These are phyloP conservation scores for Botryotinia calthae DNA, from an alignment of 2,329 filamentous ascomycete species.

Conservation along the genomic window DNA sequence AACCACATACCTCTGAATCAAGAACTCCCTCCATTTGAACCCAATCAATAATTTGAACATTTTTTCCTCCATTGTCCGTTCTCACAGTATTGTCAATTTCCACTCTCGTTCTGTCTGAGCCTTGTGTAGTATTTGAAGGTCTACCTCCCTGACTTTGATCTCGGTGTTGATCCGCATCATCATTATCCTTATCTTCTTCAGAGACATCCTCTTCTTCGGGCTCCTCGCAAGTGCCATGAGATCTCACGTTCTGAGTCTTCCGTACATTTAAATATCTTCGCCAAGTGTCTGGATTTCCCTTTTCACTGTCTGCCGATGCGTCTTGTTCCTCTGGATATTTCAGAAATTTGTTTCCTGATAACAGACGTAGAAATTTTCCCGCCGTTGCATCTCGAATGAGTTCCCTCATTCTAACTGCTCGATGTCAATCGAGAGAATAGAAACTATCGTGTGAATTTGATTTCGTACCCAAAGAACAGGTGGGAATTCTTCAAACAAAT, in stretches of 20 bases:
- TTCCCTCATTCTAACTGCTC: constrained; percentile 1
- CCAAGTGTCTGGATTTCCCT: not conserved
- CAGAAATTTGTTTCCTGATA: not conserved
- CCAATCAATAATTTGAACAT: constrained; percentile 42
- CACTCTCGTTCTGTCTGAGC: not conserved
- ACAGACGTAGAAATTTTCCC: not conserved
- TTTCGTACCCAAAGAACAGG: not conserved
- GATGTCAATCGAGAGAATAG: not conserved
- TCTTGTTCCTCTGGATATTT: not conserved
- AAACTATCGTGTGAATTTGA: not conserved
- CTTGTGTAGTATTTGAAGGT: not conserved
- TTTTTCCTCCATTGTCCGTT: constrained; percentile 42
- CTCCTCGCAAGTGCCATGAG: constrained; percentile 4
- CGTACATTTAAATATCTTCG: not conserved
- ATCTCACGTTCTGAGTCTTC: not conserved
- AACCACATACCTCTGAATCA: constrained; percentile 43
- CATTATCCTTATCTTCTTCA: not conserved
- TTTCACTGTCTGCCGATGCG: not conserved
- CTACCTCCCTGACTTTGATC: not conserved
- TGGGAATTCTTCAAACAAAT: not conserved
- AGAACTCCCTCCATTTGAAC: constrained; percentile 51
- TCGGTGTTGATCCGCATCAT: not conserved
- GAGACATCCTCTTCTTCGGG: not conserved
- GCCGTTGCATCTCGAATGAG: constrained; percentile 11
- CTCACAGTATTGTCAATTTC: constrained; percentile 30